Base-by-base conservation (phyloP, 129 eudicot genomes). In the Pulicaria dysenterica region DNA sequence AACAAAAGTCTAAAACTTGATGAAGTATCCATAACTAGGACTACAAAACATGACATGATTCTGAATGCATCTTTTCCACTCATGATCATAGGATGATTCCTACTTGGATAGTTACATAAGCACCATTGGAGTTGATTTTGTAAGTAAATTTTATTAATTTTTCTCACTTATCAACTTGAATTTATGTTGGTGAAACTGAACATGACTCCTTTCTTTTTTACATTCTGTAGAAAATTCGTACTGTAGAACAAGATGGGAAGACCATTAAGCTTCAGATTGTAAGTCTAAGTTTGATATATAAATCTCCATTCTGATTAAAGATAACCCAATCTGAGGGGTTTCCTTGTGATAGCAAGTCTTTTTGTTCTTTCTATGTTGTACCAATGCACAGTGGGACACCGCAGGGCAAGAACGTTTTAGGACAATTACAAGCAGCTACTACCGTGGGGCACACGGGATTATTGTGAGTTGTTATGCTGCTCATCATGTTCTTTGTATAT, bases 361-460 rank as follows among this genome's bases (percentile, higher is more conserved):
- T 24, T 24, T 24, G 31, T 24, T 24, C 31, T 48, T 55, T 53
- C 24, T 14, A 17, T n/a, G 9, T 16, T 12, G 19, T 46, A 40
- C 19, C 63, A 42, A 6, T 73, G n/a, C 73, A 58, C 71, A 91
- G 95, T 91, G 97, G 95, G 97, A 91, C 72, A 91, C 93, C 50
- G 96, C 96, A 9, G 97, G 97, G 60, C 91, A 91, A 78, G 97
- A 92, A 79, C 96, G 96, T 64, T 92, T 92, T 77, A 76, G 97
- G 75, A 92, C 94, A 42, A 89, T 92, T 61, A 88, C 97, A 10
- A 89, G 94, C 80, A 92, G 97, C 83, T 86, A 89, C 89, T 92
- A 92, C 70, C 93, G 96, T 57, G 97, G 97, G 61, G 97, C 97
- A 4, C 97, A 88, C 72, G 97, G 97, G 53, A 89, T 92, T 42